A percentile compares a stretch with the other conserved stretches of the same genome.
These are phyloP conservation scores for Linnemannia zychae DNA, from an alignment of 192 early-diverging fungal genomes.

Conservation along the genomic window DNA sequence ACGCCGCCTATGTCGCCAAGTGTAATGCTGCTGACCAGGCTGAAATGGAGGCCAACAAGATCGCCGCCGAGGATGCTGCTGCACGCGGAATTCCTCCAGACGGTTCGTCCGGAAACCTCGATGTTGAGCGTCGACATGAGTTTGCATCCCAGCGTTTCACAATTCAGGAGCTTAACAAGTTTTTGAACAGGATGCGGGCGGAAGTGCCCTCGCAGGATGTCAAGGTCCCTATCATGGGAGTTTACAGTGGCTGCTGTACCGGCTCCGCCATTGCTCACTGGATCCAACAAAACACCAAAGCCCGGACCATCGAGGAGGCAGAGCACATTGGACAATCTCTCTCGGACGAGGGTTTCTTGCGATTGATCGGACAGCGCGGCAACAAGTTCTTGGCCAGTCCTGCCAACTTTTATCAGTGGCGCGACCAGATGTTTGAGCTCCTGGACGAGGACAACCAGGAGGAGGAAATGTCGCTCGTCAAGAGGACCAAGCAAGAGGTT, in stretches of 20 bases:
- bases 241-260: constrained; percentile 70
- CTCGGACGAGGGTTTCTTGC: constrained; percentile 71
- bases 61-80: constrained; percentile 28
- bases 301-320: constrained; percentile 71
- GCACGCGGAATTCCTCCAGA: background rate
- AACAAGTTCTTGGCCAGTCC: constrained; percentile 75
- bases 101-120: background rate
- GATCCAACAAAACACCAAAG: constrained; percentile 77
- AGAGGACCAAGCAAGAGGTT: constrained; percentile 66
- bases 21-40: constrained; percentile 77
- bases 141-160: constrained; percentile 72
- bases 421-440: constrained; percentile 67
- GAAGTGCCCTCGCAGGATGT: constrained; percentile 74
- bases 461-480: constrained; percentile 37
- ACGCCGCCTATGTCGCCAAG: constrained; percentile 56
- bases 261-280: constrained; percentile 80
- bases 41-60: constrained; percentile 63
- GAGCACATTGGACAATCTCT: constrained; percentile 80
- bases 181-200: constrained; percentile 71
- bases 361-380: constrained; percentile 76
- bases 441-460: constrained; percentile 57
- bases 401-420: constrained; percentile 81
- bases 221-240: constrained; percentile 78
- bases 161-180: constrained; percentile 71
- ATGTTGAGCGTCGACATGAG: constrained; percentile 45